Base-by-base conservation (phyloP, 257 asterid genomes). In the Fraxinus quadrangulata region DNA sequence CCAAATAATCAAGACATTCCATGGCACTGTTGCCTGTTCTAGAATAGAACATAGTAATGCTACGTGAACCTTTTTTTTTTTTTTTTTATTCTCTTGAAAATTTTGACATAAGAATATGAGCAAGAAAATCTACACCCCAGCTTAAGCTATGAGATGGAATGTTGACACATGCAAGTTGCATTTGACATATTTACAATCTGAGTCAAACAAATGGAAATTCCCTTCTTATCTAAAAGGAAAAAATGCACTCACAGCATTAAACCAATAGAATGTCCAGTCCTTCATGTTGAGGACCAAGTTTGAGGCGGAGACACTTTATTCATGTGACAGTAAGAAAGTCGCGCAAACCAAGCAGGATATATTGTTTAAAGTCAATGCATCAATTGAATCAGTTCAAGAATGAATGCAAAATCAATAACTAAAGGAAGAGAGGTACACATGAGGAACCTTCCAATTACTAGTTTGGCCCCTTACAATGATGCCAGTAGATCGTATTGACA, bases 81-180 rank as follows among this genome's bases (percentile, higher is more conserved):
- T 1, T 2, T 12, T 26, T 9, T 1, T 2, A 3, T 26, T 26
- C 28, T 54, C 78, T 68, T 63, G 10, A 51, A 69, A 51, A 33
- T 75, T 9, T 26, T 72, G 30, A 26, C 9, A 45, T 37, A 16
- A 47, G 59, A 16, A 47, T 47, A 6, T 4, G n/a, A 13, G 21
- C 16, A 47, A 47, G 59, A 16, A 47, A n/a, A 74, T 56, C 26
- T 56, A n/a, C 12, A 56, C 10, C 63, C 23, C 24, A 4, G 66
- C 26, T 56, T 19, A 56, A n/a, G 24, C 10, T n/a, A 56, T 56
- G 26, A 56, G 66, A 56, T 6, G 66, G 66, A 56, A n/a, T 56
- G 9, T 56, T 56, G 26, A 79, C n/a, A 21, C 74, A 56, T 77
- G 75, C 54, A n/a, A 72, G 67, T 31, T 45, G 74, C 9, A 72